Base-by-base conservation (phyloP, 805 yeast species). In the Saturnispora mendoncae region DNA sequence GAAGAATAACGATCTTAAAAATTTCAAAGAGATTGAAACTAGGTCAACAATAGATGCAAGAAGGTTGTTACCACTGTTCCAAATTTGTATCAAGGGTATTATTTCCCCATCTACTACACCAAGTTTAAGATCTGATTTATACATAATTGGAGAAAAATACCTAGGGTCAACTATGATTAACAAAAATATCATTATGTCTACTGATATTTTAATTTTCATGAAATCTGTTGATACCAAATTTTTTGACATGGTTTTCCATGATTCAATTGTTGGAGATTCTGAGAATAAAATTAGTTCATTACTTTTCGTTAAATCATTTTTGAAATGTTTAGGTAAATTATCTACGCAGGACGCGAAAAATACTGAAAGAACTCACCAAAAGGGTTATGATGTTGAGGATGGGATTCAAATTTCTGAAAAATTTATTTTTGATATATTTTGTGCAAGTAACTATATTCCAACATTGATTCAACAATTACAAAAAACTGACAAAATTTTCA, bases 231-330 rank as follows among this genome's bases (percentile, higher is more conserved):
- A 80, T 44, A 53, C 56, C 14, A 71, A 73, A 47, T 61, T 86
- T 39, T 66, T 85, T 21, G 78, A 75, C 15, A 68, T 73, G 2
- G 68, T 86, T 25, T 80, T 85, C 54, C 77, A 75, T 45, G 97
- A 92, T 62, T 79, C 92, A 0, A 72, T 85, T 13, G 68, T 76
- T 41, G 86, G 88, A 3, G 92, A 83, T 50, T 92, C 90, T 1
- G 65, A 81, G 1, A 72, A 81, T 6, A 72, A 92, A 49, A 71
- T 87, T 9, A 78, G 90, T 0, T 79, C 95, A 2, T 65, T 88
- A 12, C 56, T 86, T n/a, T 64, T 88, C 12, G 58, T 92, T 47
- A 94, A 86, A 51, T 53, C 50, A 6, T 38, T 63, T 6, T 44
- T 61, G 28, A 61, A 60, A 29, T 47, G 54, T 2, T 39, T 57